Evolutionary conservation across 2,329 filamentous ascomycete species (phyloP).

Genomic region (Ilyonectria sp.): DNA sequence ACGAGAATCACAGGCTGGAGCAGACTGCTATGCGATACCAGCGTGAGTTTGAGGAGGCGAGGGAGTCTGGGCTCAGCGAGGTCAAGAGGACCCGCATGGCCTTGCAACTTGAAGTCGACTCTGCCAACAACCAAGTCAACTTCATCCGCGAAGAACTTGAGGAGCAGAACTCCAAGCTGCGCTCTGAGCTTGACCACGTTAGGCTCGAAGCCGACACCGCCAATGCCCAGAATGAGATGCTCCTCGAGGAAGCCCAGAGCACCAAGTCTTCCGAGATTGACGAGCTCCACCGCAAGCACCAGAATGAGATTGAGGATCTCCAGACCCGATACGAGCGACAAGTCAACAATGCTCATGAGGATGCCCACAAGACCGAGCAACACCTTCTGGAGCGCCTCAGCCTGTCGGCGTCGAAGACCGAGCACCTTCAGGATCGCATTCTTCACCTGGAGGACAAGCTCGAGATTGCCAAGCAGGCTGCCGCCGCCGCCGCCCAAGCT

Average conservation of each 20-base stretch:
- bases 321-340: slow-evolving; percentile 82
- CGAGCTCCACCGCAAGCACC: slow-evolving; percentile 70
- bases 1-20: slow-evolving; percentile 81
- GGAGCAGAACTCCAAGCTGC: slow-evolving; percentile 80
- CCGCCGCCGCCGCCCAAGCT: slow-evolving; percentile 84
- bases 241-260: slow-evolving; percentile 84
- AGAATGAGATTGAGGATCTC: slow-evolving; percentile 81
- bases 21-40: slow-evolving; percentile 78
- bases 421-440: slow-evolving; percentile 89
- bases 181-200: slow-evolving; percentile 82
- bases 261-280: slow-evolving; percentile 72
- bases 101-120: slow-evolving; percentile 86
- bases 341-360: slow-evolving; percentile 81
- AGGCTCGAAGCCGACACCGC: slow-evolving; percentile 85
- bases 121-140: slow-evolving; percentile 88
- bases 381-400: slow-evolving; percentile 86
- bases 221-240: slow-evolving; percentile 85
- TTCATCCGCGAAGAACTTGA: slow-evolving; percentile 86
- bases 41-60: slow-evolving; percentile 87
- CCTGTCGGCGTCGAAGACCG: slow-evolving; percentile 86
- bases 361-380: slow-evolving; percentile 84
- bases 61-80: slow-evolving; percentile 84
- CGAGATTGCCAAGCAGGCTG: slow-evolving; percentile 89
- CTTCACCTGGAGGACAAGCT: slow-evolving; percentile 90
- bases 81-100: slow-evolving; percentile 84